Conservation (phyloP, 2,329 filamentous ascomycete species). For the Magnaporthales sp. region DNA sequence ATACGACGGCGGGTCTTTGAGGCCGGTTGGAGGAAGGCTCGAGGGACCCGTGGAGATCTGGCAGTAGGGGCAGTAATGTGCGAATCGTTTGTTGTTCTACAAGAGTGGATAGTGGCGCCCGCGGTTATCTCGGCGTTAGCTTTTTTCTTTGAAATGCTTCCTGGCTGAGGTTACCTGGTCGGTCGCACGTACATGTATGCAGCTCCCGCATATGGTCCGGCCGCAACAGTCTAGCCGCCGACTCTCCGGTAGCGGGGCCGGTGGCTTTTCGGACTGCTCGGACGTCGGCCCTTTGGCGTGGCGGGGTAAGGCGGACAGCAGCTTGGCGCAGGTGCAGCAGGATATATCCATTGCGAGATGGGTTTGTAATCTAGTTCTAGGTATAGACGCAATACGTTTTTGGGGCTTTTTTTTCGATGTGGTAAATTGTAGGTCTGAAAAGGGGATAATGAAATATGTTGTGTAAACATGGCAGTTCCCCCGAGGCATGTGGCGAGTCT, state of each 20-base stretch:
- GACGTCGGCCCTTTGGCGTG: neutral
- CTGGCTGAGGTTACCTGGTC: no score
- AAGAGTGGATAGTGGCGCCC: no score
- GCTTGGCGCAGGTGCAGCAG: slow-evolving; percentile 63
- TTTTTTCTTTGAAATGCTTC: no score
- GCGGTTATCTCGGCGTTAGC: neutral
- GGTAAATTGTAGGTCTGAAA: no score
- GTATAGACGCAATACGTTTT: neutral
- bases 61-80: slow-evolving; percentile 63
- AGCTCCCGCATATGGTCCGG: slow-evolving; percentile 62
- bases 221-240: slow-evolving; percentile 60
- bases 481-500: neutral
- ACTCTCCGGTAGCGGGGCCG: slow-evolving; percentile 34
- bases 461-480: neutral
- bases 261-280: neutral
- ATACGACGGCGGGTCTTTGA: slow-evolving; percentile 63
- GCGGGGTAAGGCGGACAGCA: slow-evolving; percentile 46
- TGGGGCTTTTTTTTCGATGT: no score
- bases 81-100: slow-evolving; percentile 60
- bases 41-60: slow-evolving; percentile 58
- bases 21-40: slow-evolving; percentile 46
- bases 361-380: neutral
- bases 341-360: slow-evolving; percentile 28
- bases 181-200: slow-evolving; percentile 53
- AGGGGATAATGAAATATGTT: neutral